These are phyloP conservation scores for Hanseniaspora lachancei DNA, from an alignment of 805 yeast genomes.

Conservation along the genomic window DNA sequence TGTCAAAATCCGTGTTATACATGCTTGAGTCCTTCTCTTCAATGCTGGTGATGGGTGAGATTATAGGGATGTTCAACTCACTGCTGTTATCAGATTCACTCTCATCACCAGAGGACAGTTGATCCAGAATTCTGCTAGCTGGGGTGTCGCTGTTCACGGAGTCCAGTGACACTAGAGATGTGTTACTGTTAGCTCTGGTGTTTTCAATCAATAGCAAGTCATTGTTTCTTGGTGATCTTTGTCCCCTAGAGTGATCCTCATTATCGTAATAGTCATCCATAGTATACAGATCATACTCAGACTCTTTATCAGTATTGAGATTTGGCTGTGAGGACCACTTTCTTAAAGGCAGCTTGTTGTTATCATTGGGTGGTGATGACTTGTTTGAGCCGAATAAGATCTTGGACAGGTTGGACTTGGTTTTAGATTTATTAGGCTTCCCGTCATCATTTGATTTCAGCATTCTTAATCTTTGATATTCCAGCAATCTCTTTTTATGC, in stretches of 20 bases:
- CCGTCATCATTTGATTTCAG: background rate
- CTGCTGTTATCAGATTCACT: background rate
- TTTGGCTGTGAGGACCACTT: constrained; percentile 21
- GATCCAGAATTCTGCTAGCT: background rate
- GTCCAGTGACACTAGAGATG: background rate
- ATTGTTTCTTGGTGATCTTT: background rate
- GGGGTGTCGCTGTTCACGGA: background rate
- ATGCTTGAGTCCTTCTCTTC: background rate
- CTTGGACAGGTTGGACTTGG: constrained; percentile 3
- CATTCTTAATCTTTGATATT: background rate
- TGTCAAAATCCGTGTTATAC: background rate
- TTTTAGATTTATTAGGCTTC: background rate
- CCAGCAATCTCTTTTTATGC: background rate
- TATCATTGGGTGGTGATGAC: background rate
- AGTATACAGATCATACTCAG: constrained; percentile 10
- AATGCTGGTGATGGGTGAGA: constrained; percentile 9
- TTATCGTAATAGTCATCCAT: constrained; percentile 13
- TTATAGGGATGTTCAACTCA: background rate
- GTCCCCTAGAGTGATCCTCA: background rate
- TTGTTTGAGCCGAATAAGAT: background rate
- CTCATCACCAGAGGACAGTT: background rate
- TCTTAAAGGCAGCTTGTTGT: constrained; percentile 21
- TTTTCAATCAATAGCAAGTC: background rate
- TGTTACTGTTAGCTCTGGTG: constrained; percentile 1
- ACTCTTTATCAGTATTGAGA: constrained; percentile 17